A percentile compares a stretch with the other conserved stretches of the same genome.
These are phyloP conservation scores for Mycena sanguinolenta DNA, from an alignment of 768 basidiomycete genomes.

Conservation along the genomic window DNA sequence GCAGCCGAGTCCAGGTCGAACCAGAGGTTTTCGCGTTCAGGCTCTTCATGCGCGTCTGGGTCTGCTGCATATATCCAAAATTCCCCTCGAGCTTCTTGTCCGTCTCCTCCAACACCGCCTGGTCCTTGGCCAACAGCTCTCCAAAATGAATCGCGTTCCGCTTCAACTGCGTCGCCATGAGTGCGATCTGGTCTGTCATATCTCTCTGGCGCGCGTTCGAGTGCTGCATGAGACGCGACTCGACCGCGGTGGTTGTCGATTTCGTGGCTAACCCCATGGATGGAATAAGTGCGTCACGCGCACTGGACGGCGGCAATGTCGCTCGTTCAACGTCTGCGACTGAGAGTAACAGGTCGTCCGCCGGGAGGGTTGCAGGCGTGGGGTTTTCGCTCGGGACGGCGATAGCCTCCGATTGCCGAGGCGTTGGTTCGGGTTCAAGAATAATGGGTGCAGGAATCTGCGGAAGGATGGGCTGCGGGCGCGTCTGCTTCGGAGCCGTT, in stretches of 20 bases:
- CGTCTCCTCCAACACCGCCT: constrained; percentile 74
- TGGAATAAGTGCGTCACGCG: constrained; percentile 37
- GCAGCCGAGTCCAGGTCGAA: constrained; percentile 81
- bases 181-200: constrained; percentile 78
- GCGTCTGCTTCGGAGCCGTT: constrained; percentile 53
- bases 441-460: constrained; percentile 61
- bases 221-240: constrained; percentile 62
- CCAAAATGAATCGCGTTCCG: constrained; percentile 87
- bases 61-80: constrained; percentile 74
- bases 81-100: constrained; percentile 83
- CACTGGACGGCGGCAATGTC: constrained; percentile 36
- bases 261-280: constrained; percentile 46
- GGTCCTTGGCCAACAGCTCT: constrained; percentile 79
- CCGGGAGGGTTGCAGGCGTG: constrained; percentile 31
- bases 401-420: constrained; percentile 25
- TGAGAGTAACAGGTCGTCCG: constrained; percentile 58
- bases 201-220: constrained; percentile 79
- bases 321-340: constrained; percentile 47
- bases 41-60: constrained; percentile 71
- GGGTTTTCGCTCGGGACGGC: constrained; percentile 28
- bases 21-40: constrained; percentile 73
- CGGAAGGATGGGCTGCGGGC: constrained; percentile 65
- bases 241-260: constrained; percentile 46
- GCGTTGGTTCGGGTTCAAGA: constrained; percentile 29
- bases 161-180: constrained; percentile 92